Base-by-base conservation (phyloP, 179 eudicot species). In the Spergularia azorica region DNA sequence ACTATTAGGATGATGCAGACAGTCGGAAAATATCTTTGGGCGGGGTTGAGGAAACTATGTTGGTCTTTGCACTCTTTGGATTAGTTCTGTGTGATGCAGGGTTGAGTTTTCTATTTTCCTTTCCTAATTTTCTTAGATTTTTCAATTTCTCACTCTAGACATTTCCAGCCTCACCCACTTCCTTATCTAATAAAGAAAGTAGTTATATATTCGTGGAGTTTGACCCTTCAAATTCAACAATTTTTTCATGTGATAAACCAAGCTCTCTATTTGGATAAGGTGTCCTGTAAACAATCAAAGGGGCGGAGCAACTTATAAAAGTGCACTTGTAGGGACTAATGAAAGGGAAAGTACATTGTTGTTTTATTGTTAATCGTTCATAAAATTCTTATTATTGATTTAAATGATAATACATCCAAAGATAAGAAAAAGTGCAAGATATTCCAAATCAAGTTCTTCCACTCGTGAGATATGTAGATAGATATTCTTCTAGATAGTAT, bases 81-180 rank as follows among this genome's bases (percentile, higher is more conserved):
- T 79, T 72, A 79, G 74, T 67, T 59, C 54, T 79, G 77, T 79
- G 80, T 82, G 85, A 79, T 63, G 69, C 63, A 63, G 51, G 71
- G 58, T 11, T 70, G 51, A 70, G 62, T 61, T 38, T 63, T 59
- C 63, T 10, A 26, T 26, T 26, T 26, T 26, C 32, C 32, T 63
- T 82, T 70, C 54, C 12, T n/a, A 38, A 57, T 62, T 46, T 57
- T 68, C n/a, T 41, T 48, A 36, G 13, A 64, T 70, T 18, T 66
- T 61, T 82, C 43, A 54, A 32, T 32, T 54, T n/a, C 14, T 43
- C 55, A 48, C 63, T 32, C 74, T 43, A 43, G 48, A 48, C 58
- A 57, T 50, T 69, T 18, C 9, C 17, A 54, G 77, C 72, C 82
- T 74, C 75, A 74, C 70, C 82, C 32, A 79, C 39, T 79, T 77